Evolutionary conservation across 345 rosid genomes (phyloP).

Genomic region (Murraya paniculata): DNA sequence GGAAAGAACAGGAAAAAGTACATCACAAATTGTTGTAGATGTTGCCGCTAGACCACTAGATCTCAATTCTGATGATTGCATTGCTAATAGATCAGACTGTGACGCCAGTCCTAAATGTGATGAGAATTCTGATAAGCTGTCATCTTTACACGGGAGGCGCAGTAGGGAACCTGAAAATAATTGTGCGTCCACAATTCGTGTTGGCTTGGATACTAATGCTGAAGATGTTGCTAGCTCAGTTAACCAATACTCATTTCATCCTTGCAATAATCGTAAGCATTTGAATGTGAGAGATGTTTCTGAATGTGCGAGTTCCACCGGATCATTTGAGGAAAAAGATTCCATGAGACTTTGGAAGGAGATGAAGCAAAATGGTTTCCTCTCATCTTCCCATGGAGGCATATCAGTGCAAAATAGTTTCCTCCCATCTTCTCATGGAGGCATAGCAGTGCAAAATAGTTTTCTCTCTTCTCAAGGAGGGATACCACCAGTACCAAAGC

Average conservation of each 20-base stretch:
- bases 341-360: slow-evolving; percentile 70
- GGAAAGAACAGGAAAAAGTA: slow-evolving; percentile 19
- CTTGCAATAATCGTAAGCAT: slow-evolving; percentile 29
- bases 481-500: slow-evolving; percentile 60
- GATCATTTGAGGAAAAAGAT: slow-evolving; percentile 50
- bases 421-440: slow-evolving; percentile 47
- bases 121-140: slow-evolving; percentile 23
- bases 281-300: slow-evolving; percentile 44
- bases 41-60: slow-evolving; percentile 27
- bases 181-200: slow-evolving; percentile 28
- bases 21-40: slow-evolving; percentile 11
- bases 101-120: slow-evolving; percentile 15
- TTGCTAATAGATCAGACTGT: slow-evolving; percentile 7
- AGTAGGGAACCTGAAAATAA: slow-evolving; percentile 18
- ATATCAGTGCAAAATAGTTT: slow-evolving; percentile 39
- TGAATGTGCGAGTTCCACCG: slow-evolving; percentile 71
- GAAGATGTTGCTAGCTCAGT: slow-evolving; percentile 55
- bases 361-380: slow-evolving; percentile 88
- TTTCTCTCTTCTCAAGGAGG: slow-evolving; percentile 48
- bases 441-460: slow-evolving; percentile 37
- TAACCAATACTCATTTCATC: slow-evolving; percentile 33
- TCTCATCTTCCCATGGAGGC: slow-evolving; percentile 71
- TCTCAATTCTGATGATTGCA: slow-evolving; percentile 36
- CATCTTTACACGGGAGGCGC: slow-evolving; percentile 24
- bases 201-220: slow-evolving; percentile 50